Base-by-base conservation (phyloP, 306 rosid species). In the Elaeagnus macrophylla region DNA sequence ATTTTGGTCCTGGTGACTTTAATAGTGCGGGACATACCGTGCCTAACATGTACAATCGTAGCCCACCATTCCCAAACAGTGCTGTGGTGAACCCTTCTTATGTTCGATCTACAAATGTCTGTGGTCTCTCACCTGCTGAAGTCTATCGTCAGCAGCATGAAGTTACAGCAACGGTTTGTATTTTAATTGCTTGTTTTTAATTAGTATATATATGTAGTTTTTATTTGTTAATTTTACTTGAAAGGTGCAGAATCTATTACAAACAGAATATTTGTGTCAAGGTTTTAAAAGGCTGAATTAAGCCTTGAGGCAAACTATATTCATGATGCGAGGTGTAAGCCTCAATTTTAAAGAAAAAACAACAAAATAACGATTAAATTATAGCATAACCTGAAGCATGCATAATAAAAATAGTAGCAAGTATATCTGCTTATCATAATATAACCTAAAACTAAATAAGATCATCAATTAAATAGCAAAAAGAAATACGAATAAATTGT, bases 121-220 rank as follows among this genome's bases (percentile, higher is more conserved):
- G 83, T 11, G 64, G 75, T 65, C 80, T 87, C 67, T 82, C 99
- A 32, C 82, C 94, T 11, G 87, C 70, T 80, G 95, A 84, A 80
- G 69, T 64, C 67, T 93, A 93, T 69, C 62, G 93, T 60, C 95
- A 79, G 76, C 83, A 87, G 42, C 93, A 93, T 59, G 99, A 93
- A 84, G 94, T 93, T 67, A 80, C 88, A 54, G 96, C 94, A 58
- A 55, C 89, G 85, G 99, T 91, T 15, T 56, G 95, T 75, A 48
- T 51, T 75, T 62, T 53, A 48, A 42, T 58, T 50, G 7, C 49
- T 48, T 51, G 43, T 8, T 42, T 55, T 32, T 56, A 46, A n/a
- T 39, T 37, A 25, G 38, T 62, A 39, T 39, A 19, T 39, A 12
- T 2, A 17, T 48, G 50, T 56, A 8, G 15, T 51, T 7, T 17